Percentiles rank a stretch among this genome's conserved stretches.
phyloP scores from a whole-genome alignment of 129 eudicot genomes.

The Erigeron canadensis region DNA sequence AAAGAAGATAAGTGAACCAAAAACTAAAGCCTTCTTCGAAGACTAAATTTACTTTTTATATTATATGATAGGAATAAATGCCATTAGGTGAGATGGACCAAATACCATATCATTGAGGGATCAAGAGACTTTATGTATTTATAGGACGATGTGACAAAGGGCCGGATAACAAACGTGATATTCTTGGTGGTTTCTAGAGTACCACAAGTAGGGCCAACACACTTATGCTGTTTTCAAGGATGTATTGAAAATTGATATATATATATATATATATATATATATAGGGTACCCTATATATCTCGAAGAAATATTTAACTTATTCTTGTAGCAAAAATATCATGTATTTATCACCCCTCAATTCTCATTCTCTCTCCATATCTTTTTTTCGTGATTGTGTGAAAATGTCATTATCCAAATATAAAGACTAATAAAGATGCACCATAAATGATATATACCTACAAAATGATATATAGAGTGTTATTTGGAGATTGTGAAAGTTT shows the following conservation, averaged over 20 bases:
- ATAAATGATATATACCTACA: too few relatives aligned
- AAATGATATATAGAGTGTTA: too few relatives aligned
- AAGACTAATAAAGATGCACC: too few relatives aligned
- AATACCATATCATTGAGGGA: slow-evolving; percentile 3
- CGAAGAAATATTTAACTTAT: background rate
- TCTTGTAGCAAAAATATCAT: too few relatives aligned
- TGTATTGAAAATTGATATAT: too few relatives aligned
- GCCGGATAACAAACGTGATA: slow-evolving; percentile 13
- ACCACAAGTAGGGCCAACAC: slow-evolving; percentile 5
- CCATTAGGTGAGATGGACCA: background rate
- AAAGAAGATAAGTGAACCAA: background rate
- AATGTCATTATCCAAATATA: too few relatives aligned
- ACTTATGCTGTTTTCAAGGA: background rate
- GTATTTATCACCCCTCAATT: too few relatives aligned
- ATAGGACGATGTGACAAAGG: slow-evolving; percentile 20
- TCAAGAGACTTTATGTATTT: slow-evolving; percentile 15
- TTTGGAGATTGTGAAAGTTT: too few relatives aligned
- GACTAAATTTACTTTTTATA: background rate
- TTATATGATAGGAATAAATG: background rate
- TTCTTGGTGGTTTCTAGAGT: slow-evolving; percentile 18
- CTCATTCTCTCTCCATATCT: too few relatives aligned
- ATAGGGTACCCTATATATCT: background rate
- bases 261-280: too few relatives aligned
- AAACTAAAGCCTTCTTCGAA: background rate
- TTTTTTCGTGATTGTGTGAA: too few relatives aligned